Conservation (phyloP, 129 eudicot species). For the Erigeron canadensis region DNA sequence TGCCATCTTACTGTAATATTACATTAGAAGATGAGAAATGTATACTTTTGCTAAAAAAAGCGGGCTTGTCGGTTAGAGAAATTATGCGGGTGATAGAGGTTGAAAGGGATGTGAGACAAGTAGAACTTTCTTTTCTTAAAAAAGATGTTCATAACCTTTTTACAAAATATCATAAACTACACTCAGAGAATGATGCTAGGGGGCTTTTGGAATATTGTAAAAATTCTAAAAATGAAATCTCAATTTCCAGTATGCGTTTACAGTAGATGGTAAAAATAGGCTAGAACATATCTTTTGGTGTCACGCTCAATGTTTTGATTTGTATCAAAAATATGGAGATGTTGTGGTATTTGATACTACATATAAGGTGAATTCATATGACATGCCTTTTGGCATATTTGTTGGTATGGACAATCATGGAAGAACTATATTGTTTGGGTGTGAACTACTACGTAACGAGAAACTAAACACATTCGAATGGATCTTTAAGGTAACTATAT, state of each 20-base stretch:
- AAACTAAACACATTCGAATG: too few species aligned
- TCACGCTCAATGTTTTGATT: neutral
- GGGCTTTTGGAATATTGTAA: neutral
- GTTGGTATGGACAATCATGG: too few species aligned
- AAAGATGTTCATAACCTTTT: neutral
- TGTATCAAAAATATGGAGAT: neutral
- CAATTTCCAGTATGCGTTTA: neutral
- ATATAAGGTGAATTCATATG: too few species aligned
- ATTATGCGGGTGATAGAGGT: neutral
- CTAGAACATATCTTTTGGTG: conserved; percentile 3
- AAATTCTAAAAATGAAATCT: neutral
- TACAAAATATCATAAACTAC: conserved; percentile 4
- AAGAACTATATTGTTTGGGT: too few species aligned
- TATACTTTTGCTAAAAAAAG: neutral
- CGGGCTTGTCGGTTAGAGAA: conserved; percentile 6
- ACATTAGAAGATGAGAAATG: neutral
- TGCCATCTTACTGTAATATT: too few species aligned
- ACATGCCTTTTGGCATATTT: neutral
- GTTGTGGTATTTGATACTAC: too few species aligned
- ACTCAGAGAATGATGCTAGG: neutral
- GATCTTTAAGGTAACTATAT: too few species aligned
- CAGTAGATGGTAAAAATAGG: neutral
- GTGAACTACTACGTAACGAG: too few species aligned
- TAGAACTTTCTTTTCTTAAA: too few species aligned
- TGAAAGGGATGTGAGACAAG: neutral